These are phyloP conservation scores for Botrytis byssoidea DNA, from an alignment of 2,329 filamentous ascomycete genomes.

Conservation along the genomic window DNA sequence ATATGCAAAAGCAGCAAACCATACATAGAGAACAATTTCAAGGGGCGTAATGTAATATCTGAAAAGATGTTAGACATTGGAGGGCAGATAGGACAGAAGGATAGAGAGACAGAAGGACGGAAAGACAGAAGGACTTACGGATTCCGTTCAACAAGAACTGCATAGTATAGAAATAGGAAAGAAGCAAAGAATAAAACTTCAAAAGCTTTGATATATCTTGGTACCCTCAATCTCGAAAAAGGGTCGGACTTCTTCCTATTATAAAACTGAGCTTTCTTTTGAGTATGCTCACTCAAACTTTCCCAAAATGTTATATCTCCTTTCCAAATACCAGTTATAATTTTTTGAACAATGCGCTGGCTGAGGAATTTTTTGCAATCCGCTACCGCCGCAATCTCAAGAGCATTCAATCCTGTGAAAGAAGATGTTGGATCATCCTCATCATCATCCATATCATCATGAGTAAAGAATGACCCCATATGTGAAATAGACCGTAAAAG, in stretches of 20 bases:
- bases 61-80: neutral
- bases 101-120: constrained; percentile 10
- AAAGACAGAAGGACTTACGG: constrained; percentile 39
- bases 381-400: constrained; percentile 81
- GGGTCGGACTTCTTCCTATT: constrained; percentile 65
- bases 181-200: constrained; percentile 77
- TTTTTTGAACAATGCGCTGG: constrained; percentile 76
- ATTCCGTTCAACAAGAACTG: constrained; percentile 75
- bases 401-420: constrained; percentile 77
- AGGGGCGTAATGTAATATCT: constrained; percentile 59
- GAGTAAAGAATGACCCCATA: constrained; percentile 42
- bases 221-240: constrained; percentile 74
- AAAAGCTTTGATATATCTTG: constrained; percentile 80
- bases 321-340: constrained; percentile 81
- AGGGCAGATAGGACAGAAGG: neutral
- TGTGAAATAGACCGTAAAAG: constrained; percentile 53
- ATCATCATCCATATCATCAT: constrained; percentile 46
- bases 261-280: constrained; percentile 76
- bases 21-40: constrained; percentile 76
- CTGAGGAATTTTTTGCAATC: constrained; percentile 82
- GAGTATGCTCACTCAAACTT: constrained; percentile 66
- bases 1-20: constrained; percentile 84
- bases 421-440: constrained; percentile 64
- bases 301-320: constrained; percentile 89
- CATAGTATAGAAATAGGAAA: constrained; percentile 79